Evolutionary conservation across 345 rosid species (phyloP).

Genomic region (Turritis glabra): DNA sequence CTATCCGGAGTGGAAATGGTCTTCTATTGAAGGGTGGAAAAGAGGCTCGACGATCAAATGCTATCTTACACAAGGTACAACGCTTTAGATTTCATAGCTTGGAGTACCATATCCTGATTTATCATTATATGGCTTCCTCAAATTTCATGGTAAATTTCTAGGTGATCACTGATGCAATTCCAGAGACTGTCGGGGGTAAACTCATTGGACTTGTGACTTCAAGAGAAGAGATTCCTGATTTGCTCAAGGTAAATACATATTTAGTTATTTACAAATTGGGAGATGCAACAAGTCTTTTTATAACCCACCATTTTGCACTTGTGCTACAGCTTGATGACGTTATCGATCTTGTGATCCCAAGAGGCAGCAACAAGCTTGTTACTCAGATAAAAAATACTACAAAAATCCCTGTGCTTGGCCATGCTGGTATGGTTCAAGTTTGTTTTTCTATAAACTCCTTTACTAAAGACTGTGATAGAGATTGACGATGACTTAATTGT

Average conservation of each 20-base stretch:
- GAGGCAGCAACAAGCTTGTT: slow-evolving; percentile 97
- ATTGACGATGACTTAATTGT: background rate
- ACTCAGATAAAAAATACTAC: slow-evolving; percentile 86
- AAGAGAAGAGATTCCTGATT: slow-evolving; percentile 95
- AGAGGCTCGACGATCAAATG: slow-evolving; percentile 92
- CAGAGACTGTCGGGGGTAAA: slow-evolving; percentile 69
- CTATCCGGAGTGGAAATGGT: slow-evolving; percentile 96
- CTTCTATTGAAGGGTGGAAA: slow-evolving; percentile 96
- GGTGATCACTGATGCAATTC: slow-evolving; percentile 93
- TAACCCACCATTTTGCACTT: slow-evolving; percentile 36
- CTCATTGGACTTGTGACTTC: slow-evolving; percentile 94
- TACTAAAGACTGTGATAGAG: slow-evolving; percentile 4
- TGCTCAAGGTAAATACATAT: slow-evolving; percentile 68
- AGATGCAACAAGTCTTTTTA: slow-evolving; percentile 2
- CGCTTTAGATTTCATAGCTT: slow-evolving; percentile 8
- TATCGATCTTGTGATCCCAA: slow-evolving; percentile 97
- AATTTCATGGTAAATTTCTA: slow-evolving; percentile 32
- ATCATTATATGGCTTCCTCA: slow-evolving; percentile 13
- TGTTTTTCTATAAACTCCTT: background rate
- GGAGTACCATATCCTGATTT: background rate
- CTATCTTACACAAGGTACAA: slow-evolving; percentile 85
- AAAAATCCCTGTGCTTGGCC: slow-evolving; percentile 96
- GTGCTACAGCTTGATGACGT: slow-evolving; percentile 90
- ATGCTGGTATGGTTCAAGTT: slow-evolving; percentile 61
- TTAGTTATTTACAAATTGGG: slow-evolving; percentile 20